A percentile compares a stretch with the other conserved stretches of the same genome.
Evolutionary conservation across 208 protist genomes (phyloP).

Genomic region (Hexamita inflata): DNA sequence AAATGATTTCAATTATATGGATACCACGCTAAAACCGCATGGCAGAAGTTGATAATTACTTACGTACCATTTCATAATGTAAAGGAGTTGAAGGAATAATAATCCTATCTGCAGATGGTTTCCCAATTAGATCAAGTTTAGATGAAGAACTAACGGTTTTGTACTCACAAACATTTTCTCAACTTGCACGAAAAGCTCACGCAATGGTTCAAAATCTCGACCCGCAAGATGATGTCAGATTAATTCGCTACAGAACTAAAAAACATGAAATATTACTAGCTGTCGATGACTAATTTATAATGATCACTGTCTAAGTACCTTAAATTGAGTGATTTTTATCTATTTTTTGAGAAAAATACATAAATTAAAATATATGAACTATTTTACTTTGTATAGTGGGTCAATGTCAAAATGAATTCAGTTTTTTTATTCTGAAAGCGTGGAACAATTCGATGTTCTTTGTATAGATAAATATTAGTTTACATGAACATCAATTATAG

Average conservation of each 20-base stretch:
- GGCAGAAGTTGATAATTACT: too few species aligned
- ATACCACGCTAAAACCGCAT: too few species aligned
- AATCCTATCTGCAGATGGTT: slow-evolving; percentile 3
- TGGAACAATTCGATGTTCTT: too few species aligned
- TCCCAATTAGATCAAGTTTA: slow-evolving; percentile 1
- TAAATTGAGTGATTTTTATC: slow-evolving; percentile 11
- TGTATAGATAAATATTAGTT: too few species aligned
- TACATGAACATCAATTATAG: too few species aligned
- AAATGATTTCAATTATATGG: too few species aligned
- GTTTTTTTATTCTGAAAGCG: too few species aligned
- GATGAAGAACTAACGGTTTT: slow-evolving; percentile 16
- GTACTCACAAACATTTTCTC: slow-evolving; percentile 7
- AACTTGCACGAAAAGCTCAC: not conserved
- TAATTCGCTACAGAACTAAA: not conserved
- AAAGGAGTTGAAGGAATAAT: slow-evolving; percentile 22
- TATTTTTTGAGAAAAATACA: too few species aligned
- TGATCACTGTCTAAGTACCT: slow-evolving; percentile 11
- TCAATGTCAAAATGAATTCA: too few species aligned
- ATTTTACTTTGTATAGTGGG: too few species aligned
- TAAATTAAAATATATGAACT: too few species aligned
- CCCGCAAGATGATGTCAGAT: not conserved
- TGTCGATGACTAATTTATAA: slow-evolving; percentile 2
- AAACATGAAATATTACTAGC: slow-evolving; percentile 21
- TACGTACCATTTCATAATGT: not conserved
- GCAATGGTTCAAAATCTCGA: not conserved